Conservation (phyloP, 257 asterid genomes). For the Salvia splendens region DNA sequence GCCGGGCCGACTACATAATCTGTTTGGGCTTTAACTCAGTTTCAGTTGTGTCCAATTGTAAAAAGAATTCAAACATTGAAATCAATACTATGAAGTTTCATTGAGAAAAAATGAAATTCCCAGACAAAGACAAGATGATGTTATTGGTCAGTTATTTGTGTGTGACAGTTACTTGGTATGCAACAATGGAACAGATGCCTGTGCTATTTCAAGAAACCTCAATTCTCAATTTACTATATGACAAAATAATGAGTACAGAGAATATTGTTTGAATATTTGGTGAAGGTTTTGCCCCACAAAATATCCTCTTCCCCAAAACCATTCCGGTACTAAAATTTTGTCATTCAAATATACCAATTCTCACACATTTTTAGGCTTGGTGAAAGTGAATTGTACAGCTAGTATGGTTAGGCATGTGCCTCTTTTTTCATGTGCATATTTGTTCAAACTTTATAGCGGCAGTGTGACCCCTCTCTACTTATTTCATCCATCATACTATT, state of each 20-base stretch:
- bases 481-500: constrained; percentile 7
- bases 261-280: not conserved
- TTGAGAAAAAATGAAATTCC: not conserved
- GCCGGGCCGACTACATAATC: not conserved
- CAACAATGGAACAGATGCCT: constrained; percentile 25
- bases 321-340: too few relatives aligned
- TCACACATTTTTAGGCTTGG: not conserved
- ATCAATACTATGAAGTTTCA: too few relatives aligned
- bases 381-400: constrained; percentile 25
- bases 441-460: constrained; percentile 34
- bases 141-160: constrained; percentile 12
- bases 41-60: not conserved
- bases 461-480: constrained; percentile 32
- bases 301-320: not conserved
- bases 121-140: constrained; percentile 11
- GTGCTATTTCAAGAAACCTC: constrained; percentile 28
- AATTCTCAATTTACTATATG: constrained; percentile 21
- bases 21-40: not conserved
- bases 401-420: constrained; percentile 42
- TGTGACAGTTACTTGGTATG: constrained; percentile 19
- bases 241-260: constrained; percentile 2
- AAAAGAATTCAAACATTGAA: too few relatives aligned
- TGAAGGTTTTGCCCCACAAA: not conserved
- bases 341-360: too few relatives aligned
- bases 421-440: constrained; percentile 28